phyloP scores from a whole-genome alignment of 805 yeast genomes.

The Yarrowia alimentaria region DNA sequence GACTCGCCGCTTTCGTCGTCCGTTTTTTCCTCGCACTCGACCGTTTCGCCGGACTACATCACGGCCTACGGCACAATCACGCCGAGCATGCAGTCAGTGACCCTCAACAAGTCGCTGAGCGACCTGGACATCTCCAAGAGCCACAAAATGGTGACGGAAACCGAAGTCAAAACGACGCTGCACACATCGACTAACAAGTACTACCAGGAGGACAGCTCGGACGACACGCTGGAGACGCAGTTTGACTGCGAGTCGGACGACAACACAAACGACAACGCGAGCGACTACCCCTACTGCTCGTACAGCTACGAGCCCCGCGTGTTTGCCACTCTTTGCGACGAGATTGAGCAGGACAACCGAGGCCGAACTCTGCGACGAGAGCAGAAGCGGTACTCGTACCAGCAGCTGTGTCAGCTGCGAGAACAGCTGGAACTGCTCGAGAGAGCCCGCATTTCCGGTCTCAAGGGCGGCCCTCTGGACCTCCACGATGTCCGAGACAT shows the following conservation, averaged over 20 bases:
- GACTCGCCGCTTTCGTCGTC: conserved; percentile 4
- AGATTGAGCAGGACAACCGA: conserved; percentile 24
- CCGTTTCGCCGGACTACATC: conserved; percentile 17
- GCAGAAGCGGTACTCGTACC: conserved; percentile 23
- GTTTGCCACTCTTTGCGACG: conserved; percentile 19
- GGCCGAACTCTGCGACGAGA: conserved; percentile 10
- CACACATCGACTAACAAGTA: no score
- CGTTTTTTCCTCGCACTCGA: conserved; percentile 8
- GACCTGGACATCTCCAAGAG: conserved; percentile 8
- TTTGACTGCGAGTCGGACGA: conserved; percentile 10
- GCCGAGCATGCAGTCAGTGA: neutral
- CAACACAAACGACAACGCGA: neutral
- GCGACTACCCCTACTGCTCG: conserved; percentile 6
- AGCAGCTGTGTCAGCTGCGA: conserved; percentile 18
- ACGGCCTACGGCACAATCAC: conserved; percentile 10
- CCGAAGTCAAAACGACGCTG: no score
- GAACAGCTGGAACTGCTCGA: conserved; percentile 19
- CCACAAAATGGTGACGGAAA: neutral
- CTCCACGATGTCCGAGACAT: conserved; percentile 23
- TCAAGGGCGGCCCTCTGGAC: conserved; percentile 25
- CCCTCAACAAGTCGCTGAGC: conserved; percentile 6
- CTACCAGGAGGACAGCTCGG: conserved; percentile 5
- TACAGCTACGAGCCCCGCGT: conserved; percentile 9
- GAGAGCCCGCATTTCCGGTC: conserved; percentile 10
- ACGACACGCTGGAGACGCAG: conserved; percentile 22